Evolutionary conservation across 1,284 basidiomycete genomes (phyloP).

Genomic region (Boletus smithii): DNA sequence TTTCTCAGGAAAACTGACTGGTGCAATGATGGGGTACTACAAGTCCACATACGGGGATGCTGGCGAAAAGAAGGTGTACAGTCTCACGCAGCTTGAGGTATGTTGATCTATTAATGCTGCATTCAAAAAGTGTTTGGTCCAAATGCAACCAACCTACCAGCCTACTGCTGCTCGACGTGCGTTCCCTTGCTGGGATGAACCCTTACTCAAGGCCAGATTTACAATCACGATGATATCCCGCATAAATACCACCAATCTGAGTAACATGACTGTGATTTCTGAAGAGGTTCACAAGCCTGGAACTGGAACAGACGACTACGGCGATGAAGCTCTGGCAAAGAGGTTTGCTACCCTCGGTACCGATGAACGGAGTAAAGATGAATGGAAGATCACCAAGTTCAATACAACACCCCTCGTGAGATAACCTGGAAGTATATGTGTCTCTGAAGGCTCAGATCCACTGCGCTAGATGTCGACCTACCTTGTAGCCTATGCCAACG

Average conservation of each 20-base stretch:
- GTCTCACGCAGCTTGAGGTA: constrained; percentile 81
- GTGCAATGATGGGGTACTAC: constrained; percentile 75
- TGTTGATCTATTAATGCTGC: constrained; percentile 9
- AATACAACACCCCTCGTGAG: constrained; percentile 61
- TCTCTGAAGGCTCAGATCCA: neutral
- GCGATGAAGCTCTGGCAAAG: constrained; percentile 34
- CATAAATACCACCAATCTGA: constrained; percentile 70
- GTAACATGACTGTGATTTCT: constrained; percentile 81
- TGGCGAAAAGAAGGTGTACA: constrained; percentile 63
- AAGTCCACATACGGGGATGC: constrained; percentile 54
- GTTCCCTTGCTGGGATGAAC: constrained; percentile 94
- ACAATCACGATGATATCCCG: constrained; percentile 82
- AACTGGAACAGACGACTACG: constrained; percentile 26
- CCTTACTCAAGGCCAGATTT: constrained; percentile 87
- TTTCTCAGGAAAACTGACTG: constrained; percentile 64
- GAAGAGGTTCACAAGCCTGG: constrained; percentile 46
- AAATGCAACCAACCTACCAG: constrained; percentile 44
- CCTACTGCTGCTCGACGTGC: constrained; percentile 83
- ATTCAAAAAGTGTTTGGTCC: constrained; percentile 17
- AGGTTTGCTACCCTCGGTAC: constrained; percentile 38
- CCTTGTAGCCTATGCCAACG: constrained; percentile 89
- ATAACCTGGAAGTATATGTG: neutral
- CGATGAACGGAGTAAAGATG: constrained; percentile 36
- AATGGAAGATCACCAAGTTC: constrained; percentile 83
- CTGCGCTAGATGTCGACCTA: constrained; percentile 75